Conservation (phyloP, 139 green algal genomes). For the Desmodesmus armatus region DNA sequence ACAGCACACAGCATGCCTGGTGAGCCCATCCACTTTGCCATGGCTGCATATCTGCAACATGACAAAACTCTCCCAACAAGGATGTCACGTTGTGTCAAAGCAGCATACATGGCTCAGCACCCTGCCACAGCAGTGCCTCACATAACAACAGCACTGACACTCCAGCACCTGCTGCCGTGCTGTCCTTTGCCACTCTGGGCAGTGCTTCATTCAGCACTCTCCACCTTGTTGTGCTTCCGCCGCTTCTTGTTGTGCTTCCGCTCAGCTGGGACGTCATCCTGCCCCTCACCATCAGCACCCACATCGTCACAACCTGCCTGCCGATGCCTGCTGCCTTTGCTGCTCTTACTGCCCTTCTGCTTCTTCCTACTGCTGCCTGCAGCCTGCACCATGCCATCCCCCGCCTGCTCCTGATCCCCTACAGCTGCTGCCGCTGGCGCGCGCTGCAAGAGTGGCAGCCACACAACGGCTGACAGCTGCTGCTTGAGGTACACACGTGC, state of each 20-base stretch:
- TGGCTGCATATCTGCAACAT: too few species aligned
- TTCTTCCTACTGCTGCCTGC: too few species aligned
- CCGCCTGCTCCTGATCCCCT: not conserved
- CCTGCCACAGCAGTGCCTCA: too few species aligned
- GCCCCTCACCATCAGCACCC: not conserved
- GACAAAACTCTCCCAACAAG: not conserved
- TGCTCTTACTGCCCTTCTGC: conserved; percentile 8
- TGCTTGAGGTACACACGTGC: conserved; percentile 76
- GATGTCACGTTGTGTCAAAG: too few species aligned
- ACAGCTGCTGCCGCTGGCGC: not conserved
- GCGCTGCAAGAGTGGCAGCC: conserved; percentile 39
- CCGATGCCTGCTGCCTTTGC: too few species aligned
- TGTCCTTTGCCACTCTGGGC: too few species aligned
- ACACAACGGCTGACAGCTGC: conserved; percentile 60
- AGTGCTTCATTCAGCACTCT: too few species aligned
- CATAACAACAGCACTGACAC: not conserved
- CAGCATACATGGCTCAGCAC: too few species aligned
- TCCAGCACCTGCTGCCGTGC: not conserved
- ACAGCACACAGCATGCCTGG: not conserved
- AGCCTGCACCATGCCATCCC: too few species aligned
- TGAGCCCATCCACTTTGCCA: too few species aligned
- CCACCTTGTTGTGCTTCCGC: not conserved
- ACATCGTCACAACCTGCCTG: not conserved
- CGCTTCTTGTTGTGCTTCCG: conserved; percentile 11
- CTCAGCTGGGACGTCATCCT: not conserved